Conservation (phyloP, 495 filamentous ascomycete species). For the Astrocystis sublimbata region DNA sequence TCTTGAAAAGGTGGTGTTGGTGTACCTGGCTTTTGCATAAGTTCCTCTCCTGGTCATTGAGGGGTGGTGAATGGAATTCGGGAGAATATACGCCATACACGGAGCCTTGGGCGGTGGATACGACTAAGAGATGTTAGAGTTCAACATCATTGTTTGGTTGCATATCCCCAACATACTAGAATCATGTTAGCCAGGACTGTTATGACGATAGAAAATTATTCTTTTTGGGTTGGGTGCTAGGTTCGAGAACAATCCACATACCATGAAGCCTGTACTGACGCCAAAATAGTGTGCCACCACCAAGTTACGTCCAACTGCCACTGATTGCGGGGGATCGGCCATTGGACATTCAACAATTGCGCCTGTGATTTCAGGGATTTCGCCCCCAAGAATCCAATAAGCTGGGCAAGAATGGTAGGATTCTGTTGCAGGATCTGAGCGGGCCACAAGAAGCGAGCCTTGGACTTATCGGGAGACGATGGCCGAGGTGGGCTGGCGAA, state of each 20-base stretch:
- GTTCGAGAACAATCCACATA: neutral
- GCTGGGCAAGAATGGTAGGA: neutral
- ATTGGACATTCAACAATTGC: neutral
- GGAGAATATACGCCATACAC: neutral
- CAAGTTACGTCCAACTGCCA: slow-evolving; percentile 11
- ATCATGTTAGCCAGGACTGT: neutral
- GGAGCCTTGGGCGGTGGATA: neutral
- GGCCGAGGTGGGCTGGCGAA: neutral
- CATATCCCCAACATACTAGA: too few species aligned
- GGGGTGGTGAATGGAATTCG: neutral
- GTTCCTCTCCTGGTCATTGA: neutral
- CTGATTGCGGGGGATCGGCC: neutral
- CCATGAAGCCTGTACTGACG: neutral
- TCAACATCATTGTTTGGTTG: too few species aligned
- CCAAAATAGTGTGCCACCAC: neutral
- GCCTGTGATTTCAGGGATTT: neutral
- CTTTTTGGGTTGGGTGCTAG: too few species aligned
- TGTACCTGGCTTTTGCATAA: neutral
- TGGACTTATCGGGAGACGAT: neutral
- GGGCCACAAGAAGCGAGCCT: neutral
- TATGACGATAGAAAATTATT: neutral
- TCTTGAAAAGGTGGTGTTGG: too few species aligned
- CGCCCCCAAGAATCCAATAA: neutral
- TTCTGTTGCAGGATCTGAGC: neutral
- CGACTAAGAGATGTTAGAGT: neutral